These are phyloP conservation scores for Heritiera littoralis DNA, from an alignment of 345 rosid species.

Conservation along the genomic window DNA sequence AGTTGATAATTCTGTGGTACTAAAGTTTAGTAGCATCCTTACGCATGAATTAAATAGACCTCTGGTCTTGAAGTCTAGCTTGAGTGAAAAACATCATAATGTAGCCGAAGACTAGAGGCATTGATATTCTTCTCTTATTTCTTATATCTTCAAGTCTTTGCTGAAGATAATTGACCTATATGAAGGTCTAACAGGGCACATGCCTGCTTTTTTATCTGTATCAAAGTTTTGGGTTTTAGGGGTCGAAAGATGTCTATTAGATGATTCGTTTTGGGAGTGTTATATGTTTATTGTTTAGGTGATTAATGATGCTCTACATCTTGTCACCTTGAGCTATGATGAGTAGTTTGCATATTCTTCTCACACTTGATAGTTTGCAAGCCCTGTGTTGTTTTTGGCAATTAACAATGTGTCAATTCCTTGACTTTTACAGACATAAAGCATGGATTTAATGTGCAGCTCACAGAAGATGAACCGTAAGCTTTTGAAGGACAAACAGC, in stretches of 20 bases:
- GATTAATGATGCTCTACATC: not conserved
- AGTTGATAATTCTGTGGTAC: not conserved
- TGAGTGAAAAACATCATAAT: not conserved
- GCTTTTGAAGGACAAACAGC: not conserved
- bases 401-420: slow-evolving; percentile 12
- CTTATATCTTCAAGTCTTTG: not conserved
- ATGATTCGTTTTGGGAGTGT: not conserved
- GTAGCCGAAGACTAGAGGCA: not conserved
- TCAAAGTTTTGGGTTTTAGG: not conserved
- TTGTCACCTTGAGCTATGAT: not conserved
- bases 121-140: not conserved
- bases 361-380: too few relatives aligned
- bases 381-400: slow-evolving; percentile 19
- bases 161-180: too few relatives aligned
- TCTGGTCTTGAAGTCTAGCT: not conserved
- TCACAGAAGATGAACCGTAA: slow-evolving; percentile 56
- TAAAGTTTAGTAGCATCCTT: not conserved
- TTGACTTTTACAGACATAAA: slow-evolving; percentile 56
- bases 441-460: slow-evolving; percentile 56
- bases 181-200: not conserved
- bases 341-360: not conserved
- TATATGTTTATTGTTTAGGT: not conserved
- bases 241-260: not conserved
- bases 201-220: not conserved
- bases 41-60: not conserved